Base-by-base conservation (phyloP, 2,329 filamentous ascomycete genomes). In the Calonectria pseudoreteaudii region DNA sequence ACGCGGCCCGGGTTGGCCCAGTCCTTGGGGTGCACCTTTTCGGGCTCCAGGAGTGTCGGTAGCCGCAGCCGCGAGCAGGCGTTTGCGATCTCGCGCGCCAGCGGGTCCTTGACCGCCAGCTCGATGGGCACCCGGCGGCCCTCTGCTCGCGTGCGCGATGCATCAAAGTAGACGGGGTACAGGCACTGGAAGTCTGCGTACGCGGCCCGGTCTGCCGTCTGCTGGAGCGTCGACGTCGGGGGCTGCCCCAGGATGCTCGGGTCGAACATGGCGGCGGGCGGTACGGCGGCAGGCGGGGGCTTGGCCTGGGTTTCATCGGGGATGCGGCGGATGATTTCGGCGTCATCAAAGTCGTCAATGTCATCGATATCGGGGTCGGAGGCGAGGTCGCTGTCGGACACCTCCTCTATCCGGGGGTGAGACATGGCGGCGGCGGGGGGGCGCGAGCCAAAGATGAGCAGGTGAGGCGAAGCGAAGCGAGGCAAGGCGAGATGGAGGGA, bases 1-100 rank as follows among this genome's bases (percentile, higher is more conserved):
- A 98, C 94, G 73, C 97, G 90, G 4, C 97, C 97, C 16, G 97
- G 97, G 87, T 99, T 99, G 71, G 94, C 93, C 97, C 97, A 99
- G 87, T 99, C 97, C 86, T 97, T 96, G 9, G 97, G 97, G 85
- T 99, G 97, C 74, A 92, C 90, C 88, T 98, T 98, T 82, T 94
- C 94, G 1, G 96, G 95, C 86, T 99, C 97, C 83, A 98, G 94
- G 10, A 97, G 92, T 53, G 93, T 93, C 75, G 91, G 90, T 44
- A 95, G 87, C 36, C 93, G 91, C 74, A 98, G 89, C 58, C 89
- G 86, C 52, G 93, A 92, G 84, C 94, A 94, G n/a, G 96, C 96
- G 82, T 94, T 93, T 56, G 95, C 93, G 82, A 99, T 96, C 81
- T 97, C 95, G 81, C 94, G 91, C 10, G 97, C 97, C 52, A 99